Conservation (phyloP, 192 early-diverging fungal genomes). For the Linnemannia hyalina region DNA sequence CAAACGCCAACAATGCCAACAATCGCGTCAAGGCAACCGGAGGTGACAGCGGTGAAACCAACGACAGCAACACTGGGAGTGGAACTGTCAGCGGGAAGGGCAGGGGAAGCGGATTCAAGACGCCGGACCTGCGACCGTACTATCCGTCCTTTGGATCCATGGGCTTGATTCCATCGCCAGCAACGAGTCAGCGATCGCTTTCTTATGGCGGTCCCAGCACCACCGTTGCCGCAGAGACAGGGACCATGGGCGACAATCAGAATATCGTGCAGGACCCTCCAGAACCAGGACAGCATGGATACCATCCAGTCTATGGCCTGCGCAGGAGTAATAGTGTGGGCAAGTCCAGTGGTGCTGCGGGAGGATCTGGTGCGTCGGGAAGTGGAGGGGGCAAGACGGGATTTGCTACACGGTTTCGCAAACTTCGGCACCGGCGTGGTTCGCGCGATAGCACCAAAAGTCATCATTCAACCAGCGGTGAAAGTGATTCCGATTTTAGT, state of each 20-base stretch:
- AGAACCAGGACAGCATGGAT: not conserved
- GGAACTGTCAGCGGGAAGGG: not conserved
- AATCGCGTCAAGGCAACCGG: not conserved
- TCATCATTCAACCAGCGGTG: constrained; percentile 13
- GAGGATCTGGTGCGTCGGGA: not conserved
- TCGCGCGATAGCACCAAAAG: not conserved
- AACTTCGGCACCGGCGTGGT: constrained; percentile 10
- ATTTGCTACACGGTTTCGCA: constrained; percentile 16
- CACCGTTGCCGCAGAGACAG: too few species aligned
- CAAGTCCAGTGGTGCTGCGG: constrained; percentile 7
- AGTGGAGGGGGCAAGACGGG: constrained; percentile 16
- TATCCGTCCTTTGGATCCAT: constrained; percentile 19
- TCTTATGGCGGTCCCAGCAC: constrained; percentile 2
- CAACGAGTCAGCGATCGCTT: not conserved
- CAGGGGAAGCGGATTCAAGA: not conserved
- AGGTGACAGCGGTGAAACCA: not conserved
- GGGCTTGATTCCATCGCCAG: not conserved
- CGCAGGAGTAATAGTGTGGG: constrained; percentile 22
- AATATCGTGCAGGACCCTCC: not conserved
- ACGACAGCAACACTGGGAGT: not conserved
- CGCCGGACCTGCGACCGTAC: constrained; percentile 8
- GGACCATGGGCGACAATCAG: not conserved
- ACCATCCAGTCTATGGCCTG: not conserved
- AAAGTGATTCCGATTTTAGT: constrained; percentile 24
- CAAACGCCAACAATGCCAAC: not conserved